Conservation (phyloP, 2,329 filamentous ascomycete species). For the Aspergillus persii region DNA sequence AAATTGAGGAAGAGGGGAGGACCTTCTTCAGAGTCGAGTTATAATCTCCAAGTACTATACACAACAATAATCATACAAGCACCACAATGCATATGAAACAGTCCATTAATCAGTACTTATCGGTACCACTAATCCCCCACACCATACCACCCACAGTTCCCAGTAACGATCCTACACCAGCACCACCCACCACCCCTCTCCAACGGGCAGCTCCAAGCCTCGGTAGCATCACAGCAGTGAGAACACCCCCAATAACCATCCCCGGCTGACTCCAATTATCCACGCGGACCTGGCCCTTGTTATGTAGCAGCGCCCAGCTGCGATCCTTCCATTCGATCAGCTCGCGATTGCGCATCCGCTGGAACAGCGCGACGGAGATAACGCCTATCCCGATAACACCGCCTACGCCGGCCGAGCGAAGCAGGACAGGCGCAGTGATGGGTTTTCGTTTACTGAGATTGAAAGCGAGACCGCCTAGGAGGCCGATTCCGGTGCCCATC, state of each 20-base stretch:
- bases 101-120: no score
- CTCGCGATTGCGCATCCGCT: constrained; percentile 55
- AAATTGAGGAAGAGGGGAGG: no score
- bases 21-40: no score
- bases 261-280: constrained; percentile 12
- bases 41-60: no score
- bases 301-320: constrained; percentile 61
- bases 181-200: background rate
- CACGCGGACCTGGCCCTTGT: constrained; percentile 50
- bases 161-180: constrained; percentile 6
- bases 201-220: background rate
- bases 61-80: background rate
- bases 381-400: constrained; percentile 47
- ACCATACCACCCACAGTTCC: constrained; percentile 8
- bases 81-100: background rate
- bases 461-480: constrained; percentile 31
- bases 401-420: constrained; percentile 49
- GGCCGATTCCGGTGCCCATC: constrained; percentile 51
- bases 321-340: constrained; percentile 65
- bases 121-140: background rate
- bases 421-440: constrained; percentile 34
- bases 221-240: background rate
- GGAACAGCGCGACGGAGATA: constrained; percentile 44
- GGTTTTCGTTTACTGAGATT: constrained; percentile 9
- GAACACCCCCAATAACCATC: background rate